Evolutionary conservation across 306 rosid species (phyloP), one percentile per base, ranked within the genome.

Genomic region (Luffa aegyptiaca): DNA sequence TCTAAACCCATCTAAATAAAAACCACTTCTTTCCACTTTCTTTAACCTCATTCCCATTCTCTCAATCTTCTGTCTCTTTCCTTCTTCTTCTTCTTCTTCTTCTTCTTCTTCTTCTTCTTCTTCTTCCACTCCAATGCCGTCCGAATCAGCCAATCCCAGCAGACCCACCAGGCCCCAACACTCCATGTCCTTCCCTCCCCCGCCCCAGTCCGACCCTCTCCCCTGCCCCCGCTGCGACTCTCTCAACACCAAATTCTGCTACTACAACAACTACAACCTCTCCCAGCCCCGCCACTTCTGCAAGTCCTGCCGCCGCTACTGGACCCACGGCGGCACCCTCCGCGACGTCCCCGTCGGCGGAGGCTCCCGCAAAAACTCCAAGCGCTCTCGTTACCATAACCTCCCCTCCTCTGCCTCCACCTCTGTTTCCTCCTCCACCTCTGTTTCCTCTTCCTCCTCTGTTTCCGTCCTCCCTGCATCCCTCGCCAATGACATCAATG

Each of bases 221-320:
- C 88, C 85, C 12, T 88, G 91, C 75, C 91, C 91, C 0, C 89
- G 91, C 70, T 88, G 91, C 75, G 84, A 84, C 37, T 88, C 91
- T 18, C 65, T 78, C 78, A 64, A 61, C 81, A 88, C 91, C 69
- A 88, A 88, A 84, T 88, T 88, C 80, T 88, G 91, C 75, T 88
- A 88, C 78, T 88, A 88, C 89, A 88, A 88, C 82, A 88, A 88
- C 88, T 88, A 88, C 81, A 88, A 86, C 80, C 84, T 84, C 80
- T 73, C 86, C 18, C 91, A 88, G 84, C 91, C 91, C 1, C 91
- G 91, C 88, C 89, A 88, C 81, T 84, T 82, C 87, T 88, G 91
- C 81, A 84, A 81, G 62, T 49, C 81, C 63, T 88, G 91, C 78
- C 91, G 91, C 65, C 89, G 91, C 31, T 84, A 88, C 84, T 88